Evolutionary conservation across 2,329 filamentous ascomycete genomes (phyloP), one percentile per base, ranked within the genome.

Genomic region (Alternaria postmessia): DNA sequence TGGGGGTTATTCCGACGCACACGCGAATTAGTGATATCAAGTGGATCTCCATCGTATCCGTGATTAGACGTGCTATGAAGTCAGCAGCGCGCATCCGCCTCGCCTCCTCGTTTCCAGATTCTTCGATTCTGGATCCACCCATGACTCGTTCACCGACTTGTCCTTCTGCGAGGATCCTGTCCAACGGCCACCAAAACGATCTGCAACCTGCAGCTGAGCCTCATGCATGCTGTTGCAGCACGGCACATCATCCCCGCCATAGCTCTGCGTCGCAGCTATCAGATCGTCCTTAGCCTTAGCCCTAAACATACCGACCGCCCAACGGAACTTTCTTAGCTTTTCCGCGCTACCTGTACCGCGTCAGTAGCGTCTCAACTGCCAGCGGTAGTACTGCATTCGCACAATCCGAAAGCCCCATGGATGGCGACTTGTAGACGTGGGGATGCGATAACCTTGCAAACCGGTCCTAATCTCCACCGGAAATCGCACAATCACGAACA

Each of bases 91-190:
- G 5, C 46, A 32, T 49, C 30, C 46, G 46, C 46, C 46, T 49
- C 46, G 46, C 46, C 46, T 49, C 46, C 46, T 49, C 46, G 46
- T 49, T 49, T 49, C 46, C 30, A 49, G 30, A 49, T 49, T 36
- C 46, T 47, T 39, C 39, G n/a, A 46, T 28, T 12, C 52, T 38
- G 46, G 20, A 36, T 34, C 52, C 30, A 9, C 42, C 38, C 34
- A 51, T 58, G 55, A 59, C 57, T 59, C 57, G 57, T 59, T 59
- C 57, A 59, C 57, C 57, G 57, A 59, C 57, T 59, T 55, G 34
- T 55, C 51, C 36, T 47, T 34, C 16, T 38, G 28, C 43, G 51
- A 54, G 36, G 30, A 59, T 51, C 30, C 20, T 43, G 38, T 42
- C 26, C 54, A 59, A 59, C 57, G 57, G 57, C 57, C 57, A 59